These are phyloP conservation scores for Sarocladium brachiariae DNA, from an alignment of 2,329 filamentous ascomycete genomes.

Conservation along the genomic window DNA sequence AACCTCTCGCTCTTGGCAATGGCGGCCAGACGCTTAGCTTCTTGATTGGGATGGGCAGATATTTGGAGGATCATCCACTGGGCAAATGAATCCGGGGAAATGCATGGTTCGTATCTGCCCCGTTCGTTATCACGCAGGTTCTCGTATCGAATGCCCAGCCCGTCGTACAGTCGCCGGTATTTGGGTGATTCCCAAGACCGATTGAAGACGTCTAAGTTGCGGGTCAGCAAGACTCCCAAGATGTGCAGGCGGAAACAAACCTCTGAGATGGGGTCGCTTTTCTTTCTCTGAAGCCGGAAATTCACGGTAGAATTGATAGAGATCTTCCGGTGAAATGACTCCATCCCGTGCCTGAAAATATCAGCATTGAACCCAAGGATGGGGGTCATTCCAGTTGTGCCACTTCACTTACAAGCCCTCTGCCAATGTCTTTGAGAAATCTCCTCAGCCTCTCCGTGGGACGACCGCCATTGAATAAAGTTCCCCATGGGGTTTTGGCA, in stretches of 20 bases:
- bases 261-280: slow-evolving; percentile 33
- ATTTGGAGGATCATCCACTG: slow-evolving; percentile 68
- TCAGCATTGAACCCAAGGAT: not conserved
- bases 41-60: slow-evolving; percentile 67
- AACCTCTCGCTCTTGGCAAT: slow-evolving; percentile 43
- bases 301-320: not conserved
- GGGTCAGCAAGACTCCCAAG: too few relatives aligned
- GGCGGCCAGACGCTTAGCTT: slow-evolving; percentile 62
- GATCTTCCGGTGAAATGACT: not conserved
- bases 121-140: slow-evolving; percentile 41
- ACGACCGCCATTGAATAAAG: not conserved
- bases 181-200: not conserved
- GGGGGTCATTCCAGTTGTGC: too few relatives aligned
- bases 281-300: slow-evolving; percentile 2
- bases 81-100: slow-evolving; percentile 62
- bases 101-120: slow-evolving; percentile 49
- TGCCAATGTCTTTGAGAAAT: not conserved
- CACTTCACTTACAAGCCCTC: not conserved
- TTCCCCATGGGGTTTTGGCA: not conserved
- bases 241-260: too few relatives aligned
- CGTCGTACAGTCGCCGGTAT: not conserved
- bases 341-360: not conserved
- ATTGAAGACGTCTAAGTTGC: too few relatives aligned
- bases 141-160: not conserved
- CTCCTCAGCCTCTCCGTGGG: not conserved